Conservation (phyloP, 371 early-diverging fungal genomes). For the Actinomortierella ambigua region DNA sequence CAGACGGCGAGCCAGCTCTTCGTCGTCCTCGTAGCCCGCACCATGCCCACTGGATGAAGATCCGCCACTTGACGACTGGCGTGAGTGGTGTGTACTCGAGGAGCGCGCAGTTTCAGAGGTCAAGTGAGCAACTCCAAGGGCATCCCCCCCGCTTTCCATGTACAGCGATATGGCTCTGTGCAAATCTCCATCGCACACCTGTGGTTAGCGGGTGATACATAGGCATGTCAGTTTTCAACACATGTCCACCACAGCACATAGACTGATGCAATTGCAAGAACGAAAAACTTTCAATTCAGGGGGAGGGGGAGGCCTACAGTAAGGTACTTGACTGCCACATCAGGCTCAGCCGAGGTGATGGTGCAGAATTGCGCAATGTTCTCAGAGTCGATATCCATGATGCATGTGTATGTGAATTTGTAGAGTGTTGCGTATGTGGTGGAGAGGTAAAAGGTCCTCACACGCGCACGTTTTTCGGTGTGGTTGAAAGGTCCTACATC, state of each 20-base stretch:
- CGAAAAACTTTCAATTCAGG: neutral
- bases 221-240: neutral
- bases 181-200: conserved; percentile 52
- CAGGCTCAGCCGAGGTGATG: conserved; percentile 66
- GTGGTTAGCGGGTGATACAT: neutral
- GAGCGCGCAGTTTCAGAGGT: conserved; percentile 6
- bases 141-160: conserved; percentile 65
- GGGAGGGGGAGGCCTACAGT: conserved; percentile 41
- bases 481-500: no score
- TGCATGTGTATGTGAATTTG: neutral
- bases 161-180: conserved; percentile 69
- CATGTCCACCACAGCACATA: neutral
- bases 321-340: conserved; percentile 62
- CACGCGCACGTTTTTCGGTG: no score
- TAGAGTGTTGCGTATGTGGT: neutral
- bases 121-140: conserved; percentile 33
- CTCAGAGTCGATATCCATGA: conserved; percentile 28
- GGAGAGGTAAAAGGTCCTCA: no score
- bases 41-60: conserved; percentile 13
- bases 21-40: conserved; percentile 48
- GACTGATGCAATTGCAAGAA: neutral
- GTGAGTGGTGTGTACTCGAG: conserved; percentile 16
- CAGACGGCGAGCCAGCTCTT: conserved; percentile 58
- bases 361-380: conserved; percentile 60
- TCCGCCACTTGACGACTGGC: conserved; percentile 24